Evolutionary conservation across 2,329 filamentous ascomycete genomes (phyloP).

Genomic region (Diaporthe sp.): DNA sequence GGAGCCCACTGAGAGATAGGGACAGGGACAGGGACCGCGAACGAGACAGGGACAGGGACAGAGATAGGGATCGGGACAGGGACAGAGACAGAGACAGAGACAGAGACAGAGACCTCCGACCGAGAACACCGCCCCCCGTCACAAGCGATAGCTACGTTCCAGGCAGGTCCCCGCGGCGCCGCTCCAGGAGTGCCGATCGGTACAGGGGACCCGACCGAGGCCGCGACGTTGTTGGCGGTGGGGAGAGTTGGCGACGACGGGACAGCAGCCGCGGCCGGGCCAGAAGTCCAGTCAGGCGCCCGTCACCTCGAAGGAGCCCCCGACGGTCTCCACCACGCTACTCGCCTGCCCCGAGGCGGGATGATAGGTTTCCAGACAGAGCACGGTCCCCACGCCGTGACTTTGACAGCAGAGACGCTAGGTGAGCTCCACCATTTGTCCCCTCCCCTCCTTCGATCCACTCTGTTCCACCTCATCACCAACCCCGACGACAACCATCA

Average conservation of each 20-base stretch:
- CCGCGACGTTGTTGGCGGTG: constrained; percentile 41
- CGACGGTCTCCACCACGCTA: constrained; percentile 48
- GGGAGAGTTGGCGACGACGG: constrained; percentile 52
- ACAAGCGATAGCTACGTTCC: constrained; percentile 55
- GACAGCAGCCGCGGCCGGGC: constrained; percentile 52
- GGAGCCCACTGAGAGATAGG: constrained; percentile 43
- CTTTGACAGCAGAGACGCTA: constrained; percentile 49
- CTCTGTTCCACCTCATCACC: neutral
- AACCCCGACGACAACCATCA: constrained; percentile 26
- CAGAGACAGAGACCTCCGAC: constrained; percentile 39
- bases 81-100: neutral
- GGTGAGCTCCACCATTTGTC: constrained; percentile 38
- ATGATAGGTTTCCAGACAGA: constrained; percentile 47
- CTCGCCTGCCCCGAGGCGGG: constrained; percentile 51
- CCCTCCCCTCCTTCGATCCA: neutral
- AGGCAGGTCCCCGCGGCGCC: constrained; percentile 52
- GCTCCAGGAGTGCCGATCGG: constrained; percentile 54
- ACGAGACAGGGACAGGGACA: constrained; percentile 37
- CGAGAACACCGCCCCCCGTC: constrained; percentile 42
- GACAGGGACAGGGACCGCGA: constrained; percentile 46
- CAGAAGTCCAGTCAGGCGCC: constrained; percentile 48
- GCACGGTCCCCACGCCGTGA: constrained; percentile 52
- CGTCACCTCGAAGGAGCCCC: constrained; percentile 44
- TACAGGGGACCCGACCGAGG: constrained; percentile 50
- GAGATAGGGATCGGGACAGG: constrained; percentile 36